A percentile compares a stretch with the other conserved stretches of the same genome.
phyloP scores from a whole-genome alignment of 129 eudicot genomes.

The Centrapalus pauciflorus region DNA sequence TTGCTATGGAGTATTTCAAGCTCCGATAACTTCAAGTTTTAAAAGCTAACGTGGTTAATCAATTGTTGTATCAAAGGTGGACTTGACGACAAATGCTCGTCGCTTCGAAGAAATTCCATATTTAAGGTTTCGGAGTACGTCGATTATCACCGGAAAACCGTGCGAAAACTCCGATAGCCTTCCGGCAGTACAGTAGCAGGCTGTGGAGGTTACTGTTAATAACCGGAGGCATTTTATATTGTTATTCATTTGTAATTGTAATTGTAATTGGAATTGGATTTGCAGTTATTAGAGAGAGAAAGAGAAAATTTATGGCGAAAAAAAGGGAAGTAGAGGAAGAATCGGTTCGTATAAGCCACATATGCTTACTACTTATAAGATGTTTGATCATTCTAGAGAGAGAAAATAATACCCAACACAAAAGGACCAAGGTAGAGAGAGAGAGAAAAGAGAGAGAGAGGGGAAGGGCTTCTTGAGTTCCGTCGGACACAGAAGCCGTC shows the following conservation, averaged over 20 bases:
- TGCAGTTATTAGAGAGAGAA: constrained; percentile 6
- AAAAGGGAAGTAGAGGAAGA: constrained; percentile 22
- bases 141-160: not conserved
- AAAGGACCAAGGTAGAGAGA: constrained; percentile 1
- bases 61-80: too few relatives aligned
- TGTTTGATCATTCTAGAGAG: not conserved
- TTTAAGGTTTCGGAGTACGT: too few relatives aligned
- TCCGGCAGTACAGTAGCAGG: not conserved
- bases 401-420: not conserved
- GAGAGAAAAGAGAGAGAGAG: constrained; percentile 14
- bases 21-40: too few relatives aligned
- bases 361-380: constrained; percentile 15
- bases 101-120: too few relatives aligned
- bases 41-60: too few relatives aligned
- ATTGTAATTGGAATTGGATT: too few relatives aligned
- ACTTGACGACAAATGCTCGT: too few relatives aligned
- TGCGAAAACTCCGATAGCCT: not conserved
- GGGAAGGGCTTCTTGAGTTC: constrained; percentile 20
- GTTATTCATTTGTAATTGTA: not conserved
- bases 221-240: not conserved
- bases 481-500: constrained; percentile 40
- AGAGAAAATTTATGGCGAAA: not conserved
- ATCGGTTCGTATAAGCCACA: constrained; percentile 51
- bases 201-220: not conserved
- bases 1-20: too few relatives aligned